Evolutionary conservation across 139 green algal species (phyloP), one percentile per base, ranked within the genome.

Genomic region (Picochlorum sp.): DNA sequence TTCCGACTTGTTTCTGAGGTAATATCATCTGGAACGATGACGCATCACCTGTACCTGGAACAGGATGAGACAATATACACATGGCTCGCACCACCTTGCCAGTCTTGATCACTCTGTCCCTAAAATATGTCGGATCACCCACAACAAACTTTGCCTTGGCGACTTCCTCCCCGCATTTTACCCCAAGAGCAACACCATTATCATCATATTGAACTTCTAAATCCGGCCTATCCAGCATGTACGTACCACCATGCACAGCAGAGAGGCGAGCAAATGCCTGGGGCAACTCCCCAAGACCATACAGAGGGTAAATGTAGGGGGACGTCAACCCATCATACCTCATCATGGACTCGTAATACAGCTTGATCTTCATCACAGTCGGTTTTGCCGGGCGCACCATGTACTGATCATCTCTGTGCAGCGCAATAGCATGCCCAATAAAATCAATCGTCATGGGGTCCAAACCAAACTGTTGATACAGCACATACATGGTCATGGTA

Each of bases 301-400:
- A 99, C 10, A 95, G 77, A 0, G 94, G 94, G 84, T 99, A 99
- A 66, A 99, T 96, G 82, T 98, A 99, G 10, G 94, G 94, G 1
- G 82, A 90, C 4, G 72, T 84, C 30, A 89, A 78, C 49, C 84
- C 90, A 24, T 91, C 84, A 76, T 97, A 99, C n/a, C 94, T 82
- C 49, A 82, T 84, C 51, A 99, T 77, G 24, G 82, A 94, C 8
- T 97, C 90, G 64, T 96, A 81, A 82, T 99, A 99, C 49, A 99
- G 89, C 84, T 96, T 95, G 59, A 97, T 87, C 68, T 86, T 90
- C 51, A 78, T 51, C 18, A 96, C 92, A 2, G 91, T 95, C 23
- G 78, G 59, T 41, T 89, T 56, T 0, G 89, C 93, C 3, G 91
- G 86, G 71, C 57, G 51, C 15, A 41, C 49, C 63, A 80, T 74